Conservation (phyloP, 139 green algal genomes). For the Picochlorum sp. region DNA sequence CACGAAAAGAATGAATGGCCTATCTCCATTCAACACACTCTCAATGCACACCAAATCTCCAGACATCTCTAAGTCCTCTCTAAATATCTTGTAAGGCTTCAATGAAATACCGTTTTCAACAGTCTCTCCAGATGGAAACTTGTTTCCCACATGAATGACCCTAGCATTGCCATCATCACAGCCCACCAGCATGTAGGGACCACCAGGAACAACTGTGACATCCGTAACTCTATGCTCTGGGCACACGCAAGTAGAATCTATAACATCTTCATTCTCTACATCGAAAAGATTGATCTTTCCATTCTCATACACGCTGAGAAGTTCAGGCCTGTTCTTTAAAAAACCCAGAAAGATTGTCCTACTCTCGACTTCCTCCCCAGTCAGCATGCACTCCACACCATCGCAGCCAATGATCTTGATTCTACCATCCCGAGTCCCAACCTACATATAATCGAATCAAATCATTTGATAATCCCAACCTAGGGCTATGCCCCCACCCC, state of each 20-base stretch:
- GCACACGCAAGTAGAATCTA: neutral
- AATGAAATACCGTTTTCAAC: neutral
- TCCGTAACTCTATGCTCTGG: conserved; percentile 22
- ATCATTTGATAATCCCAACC: neutral
- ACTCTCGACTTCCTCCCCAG: conserved; percentile 5
- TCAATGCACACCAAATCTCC: conserved; percentile 25
- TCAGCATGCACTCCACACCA: conserved; percentile 32
- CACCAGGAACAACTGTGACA: conserved; percentile 22
- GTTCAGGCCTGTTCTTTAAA: conserved; percentile 20
- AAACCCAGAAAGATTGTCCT: conserved; percentile 37
- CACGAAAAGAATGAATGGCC: conserved; percentile 30
- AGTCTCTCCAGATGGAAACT: neutral
- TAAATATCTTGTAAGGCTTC: conserved; percentile 23
- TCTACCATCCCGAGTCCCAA: conserved; percentile 37
- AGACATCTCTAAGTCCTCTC: conserved; percentile 20
- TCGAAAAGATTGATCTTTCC: neutral
- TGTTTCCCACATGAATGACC: conserved; percentile 21
- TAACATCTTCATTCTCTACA: neutral
- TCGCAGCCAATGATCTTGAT: conserved; percentile 37
- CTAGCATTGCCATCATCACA: conserved; percentile 34
- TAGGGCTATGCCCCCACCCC: too few species aligned
- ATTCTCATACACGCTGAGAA: conserved; percentile 30
- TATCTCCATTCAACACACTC: conserved; percentile 5
- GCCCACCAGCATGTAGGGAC: conserved; percentile 37
- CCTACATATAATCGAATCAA: conserved; percentile 11